Conservation (phyloP, 2,329 filamentous ascomycete genomes). For the Chalaropsis ovoidea region DNA sequence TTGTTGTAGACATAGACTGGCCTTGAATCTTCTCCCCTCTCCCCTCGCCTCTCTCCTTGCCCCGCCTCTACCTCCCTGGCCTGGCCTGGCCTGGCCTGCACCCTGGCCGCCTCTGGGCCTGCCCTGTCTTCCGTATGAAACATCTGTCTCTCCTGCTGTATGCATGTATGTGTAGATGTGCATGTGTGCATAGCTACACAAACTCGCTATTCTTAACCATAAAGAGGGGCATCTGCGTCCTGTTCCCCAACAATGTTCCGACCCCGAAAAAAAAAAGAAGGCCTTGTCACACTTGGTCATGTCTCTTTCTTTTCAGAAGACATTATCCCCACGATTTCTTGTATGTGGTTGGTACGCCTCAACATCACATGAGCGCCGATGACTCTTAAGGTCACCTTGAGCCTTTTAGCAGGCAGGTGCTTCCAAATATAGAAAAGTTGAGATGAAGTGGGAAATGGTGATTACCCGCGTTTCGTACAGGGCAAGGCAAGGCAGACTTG, state of each 20-base stretch:
- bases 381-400: background rate
- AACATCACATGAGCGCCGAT: background rate
- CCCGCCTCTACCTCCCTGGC: no score
- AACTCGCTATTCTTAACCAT: no score
- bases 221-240: no score
- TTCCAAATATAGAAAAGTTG: slow-evolving; percentile 12
- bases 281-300: no score
- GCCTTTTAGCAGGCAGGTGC: background rate
- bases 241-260: no score
- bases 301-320: no score
- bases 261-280: no score
- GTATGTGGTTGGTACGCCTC: background rate
- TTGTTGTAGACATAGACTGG: background rate
- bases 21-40: background rate
- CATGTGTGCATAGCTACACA: background rate
- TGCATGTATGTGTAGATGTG: background rate
- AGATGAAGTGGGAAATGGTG: background rate
- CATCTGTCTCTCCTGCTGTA: background rate
- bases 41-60: background rate
- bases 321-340: background rate
- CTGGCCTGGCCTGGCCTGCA: no score
- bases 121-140: background rate
- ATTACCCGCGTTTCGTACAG: background rate
- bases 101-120: background rate
- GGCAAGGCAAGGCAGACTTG: slow-evolving; percentile 4